A percentile compares a stretch with the other conserved stretches of the same genome.
Conservation (phyloP, 73 alveolate species). For the Stentor coeruleus region DNA sequence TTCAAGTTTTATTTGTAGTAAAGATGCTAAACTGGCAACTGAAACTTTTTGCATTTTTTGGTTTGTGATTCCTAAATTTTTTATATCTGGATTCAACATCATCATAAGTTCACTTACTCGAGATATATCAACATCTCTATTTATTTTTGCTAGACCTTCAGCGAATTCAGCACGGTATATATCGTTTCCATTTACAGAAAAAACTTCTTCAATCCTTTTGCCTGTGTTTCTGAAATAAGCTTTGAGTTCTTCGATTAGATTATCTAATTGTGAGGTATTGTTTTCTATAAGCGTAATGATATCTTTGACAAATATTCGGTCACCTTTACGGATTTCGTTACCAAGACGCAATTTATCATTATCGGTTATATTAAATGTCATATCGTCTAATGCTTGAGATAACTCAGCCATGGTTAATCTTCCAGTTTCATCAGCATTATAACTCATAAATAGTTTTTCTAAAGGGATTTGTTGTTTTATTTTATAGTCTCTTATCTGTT, state of each 20-base stretch:
- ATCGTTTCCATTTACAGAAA: no score
- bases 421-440: not conserved
- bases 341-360: not conserved
- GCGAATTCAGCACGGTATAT: not conserved
- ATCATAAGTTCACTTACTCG: not conserved
- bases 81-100: not conserved
- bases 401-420: not conserved
- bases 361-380: not conserved
- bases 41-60: slow-evolving; percentile 3
- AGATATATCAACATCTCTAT: not conserved
- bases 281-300: not conserved
- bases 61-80: not conserved
- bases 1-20: not conserved
- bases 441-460: not conserved
- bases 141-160: not conserved
- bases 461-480: not conserved
- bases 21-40: not conserved
- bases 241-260: not conserved
- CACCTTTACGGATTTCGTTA: not conserved
- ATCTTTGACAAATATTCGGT: not conserved
- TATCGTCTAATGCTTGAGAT: not conserved
- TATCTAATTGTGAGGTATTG: not conserved
- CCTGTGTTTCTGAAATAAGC: not conserved
- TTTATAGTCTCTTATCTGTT: not conserved
- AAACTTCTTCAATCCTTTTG: not conserved